Conservation (phyloP, 2,329 filamentous ascomycete species). For the Colletotrichum sansevieriae region DNA sequence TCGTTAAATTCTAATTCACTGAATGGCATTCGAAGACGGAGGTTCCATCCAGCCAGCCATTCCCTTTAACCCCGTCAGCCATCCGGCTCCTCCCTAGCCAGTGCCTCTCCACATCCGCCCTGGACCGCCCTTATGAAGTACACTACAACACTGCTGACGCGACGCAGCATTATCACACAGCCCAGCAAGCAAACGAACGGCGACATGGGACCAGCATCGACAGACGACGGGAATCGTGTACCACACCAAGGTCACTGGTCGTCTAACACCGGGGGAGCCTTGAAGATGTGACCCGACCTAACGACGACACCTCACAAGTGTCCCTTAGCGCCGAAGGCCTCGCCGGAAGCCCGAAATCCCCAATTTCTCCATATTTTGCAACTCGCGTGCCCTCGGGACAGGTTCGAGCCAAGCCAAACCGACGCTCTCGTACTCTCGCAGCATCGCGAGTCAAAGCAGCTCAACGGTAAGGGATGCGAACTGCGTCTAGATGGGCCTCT, state of each 20-base stretch:
- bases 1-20: too few relatives aligned
- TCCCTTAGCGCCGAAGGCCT: slow-evolving; percentile 33
- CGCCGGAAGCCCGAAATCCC: slow-evolving; percentile 22
- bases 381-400: not conserved
- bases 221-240: not conserved
- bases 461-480: not conserved
- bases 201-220: slow-evolving; percentile 5
- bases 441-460: not conserved
- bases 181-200: not conserved
- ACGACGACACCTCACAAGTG: slow-evolving; percentile 6
- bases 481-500: too few relatives aligned
- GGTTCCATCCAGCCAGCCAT: too few relatives aligned
- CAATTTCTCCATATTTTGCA: not conserved
- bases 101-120: too few relatives aligned
- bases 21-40: too few relatives aligned
- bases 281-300: slow-evolving; percentile 6
- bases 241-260: not conserved
- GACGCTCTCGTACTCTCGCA: not conserved
- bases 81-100: too few relatives aligned
- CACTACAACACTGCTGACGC: too few relatives aligned
- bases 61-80: too few relatives aligned
- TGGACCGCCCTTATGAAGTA: too few relatives aligned
- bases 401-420: too few relatives aligned
- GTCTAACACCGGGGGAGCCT: not conserved
- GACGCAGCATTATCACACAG: not conserved